A percentile compares a stretch with the other conserved stretches of the same genome.
phyloP scores from a whole-genome alignment of 2,329 filamentous ascomycete genomes.

The Dissoconium aciculare region DNA sequence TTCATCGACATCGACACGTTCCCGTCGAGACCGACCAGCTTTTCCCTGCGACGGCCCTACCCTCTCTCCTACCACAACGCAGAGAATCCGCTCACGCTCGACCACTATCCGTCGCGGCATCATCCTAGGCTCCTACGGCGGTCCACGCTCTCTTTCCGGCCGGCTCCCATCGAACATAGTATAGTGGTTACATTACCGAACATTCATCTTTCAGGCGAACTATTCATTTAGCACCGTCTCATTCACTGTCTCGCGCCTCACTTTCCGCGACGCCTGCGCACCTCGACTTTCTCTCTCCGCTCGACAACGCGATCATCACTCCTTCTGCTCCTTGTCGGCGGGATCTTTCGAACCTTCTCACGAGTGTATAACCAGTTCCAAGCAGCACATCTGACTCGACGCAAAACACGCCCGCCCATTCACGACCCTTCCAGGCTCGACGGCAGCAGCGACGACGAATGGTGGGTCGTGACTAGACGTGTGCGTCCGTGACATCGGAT shows the following conservation, averaged over 20 bases:
- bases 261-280: slow-evolving; percentile 3
- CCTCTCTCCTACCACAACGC: no score
- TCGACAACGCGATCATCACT: slow-evolving; percentile 5
- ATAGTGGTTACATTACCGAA: background rate
- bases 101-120: background rate
- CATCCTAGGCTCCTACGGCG: background rate
- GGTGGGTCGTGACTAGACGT: background rate
- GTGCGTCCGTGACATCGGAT: background rate
- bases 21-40: no score
- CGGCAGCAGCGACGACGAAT: slow-evolving; percentile 5
- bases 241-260: slow-evolving; percentile 3
- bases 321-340: slow-evolving; percentile 1
- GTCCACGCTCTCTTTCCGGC: background rate
- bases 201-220: slow-evolving; percentile 15
- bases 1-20: no score
- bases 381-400: slow-evolving; percentile 5
- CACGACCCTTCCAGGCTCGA: slow-evolving; percentile 4
- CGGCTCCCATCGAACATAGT: background rate
- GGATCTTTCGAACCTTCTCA: slow-evolving; percentile 1
- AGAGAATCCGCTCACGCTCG: no score
- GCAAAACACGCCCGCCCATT: slow-evolving; percentile 1
- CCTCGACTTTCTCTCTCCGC: slow-evolving; percentile 3
- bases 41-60: no score
- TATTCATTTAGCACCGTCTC: slow-evolving; percentile 23
- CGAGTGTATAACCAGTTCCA: slow-evolving; percentile 3